Percentiles rank a stretch among this genome's conserved stretches.
Evolutionary conservation across 768 basidiomycete species (phyloP).

Genomic region (Suillus tomentosus): DNA sequence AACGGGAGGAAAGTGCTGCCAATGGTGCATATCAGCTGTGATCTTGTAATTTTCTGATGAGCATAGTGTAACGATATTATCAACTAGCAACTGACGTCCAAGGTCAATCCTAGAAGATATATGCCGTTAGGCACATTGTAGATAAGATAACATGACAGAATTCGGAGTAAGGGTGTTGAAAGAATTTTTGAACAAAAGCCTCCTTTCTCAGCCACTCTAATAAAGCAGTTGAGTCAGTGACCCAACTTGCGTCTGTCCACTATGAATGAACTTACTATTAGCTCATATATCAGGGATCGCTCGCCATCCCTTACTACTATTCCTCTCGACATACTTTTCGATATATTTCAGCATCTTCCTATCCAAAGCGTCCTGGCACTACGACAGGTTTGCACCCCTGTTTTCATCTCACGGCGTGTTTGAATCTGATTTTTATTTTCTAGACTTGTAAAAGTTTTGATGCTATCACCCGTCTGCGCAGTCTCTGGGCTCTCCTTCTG

Average conservation of each 20-base stretch:
- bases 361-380: slow-evolving; percentile 45
- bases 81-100: no score
- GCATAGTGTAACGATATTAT: no score
- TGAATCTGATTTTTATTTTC: neutral
- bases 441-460: slow-evolving; percentile 51
- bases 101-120: no score
- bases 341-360: slow-evolving; percentile 44
- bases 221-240: no score
- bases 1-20: no score
- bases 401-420: neutral
- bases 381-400: slow-evolving; percentile 42
- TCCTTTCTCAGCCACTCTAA: no score
- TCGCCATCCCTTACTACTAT: slow-evolving; percentile 26
- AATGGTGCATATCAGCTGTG: no score
- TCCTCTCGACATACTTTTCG: slow-evolving; percentile 51
- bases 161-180: no score
- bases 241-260: neutral
- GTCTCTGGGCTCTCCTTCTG: slow-evolving; percentile 53
- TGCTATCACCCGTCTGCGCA: slow-evolving; percentile 45
- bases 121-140: no score
- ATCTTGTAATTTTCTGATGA: no score
- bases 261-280: neutral
- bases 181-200: no score
- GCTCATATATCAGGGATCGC: slow-evolving; percentile 10
- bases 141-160: no score